phyloP scores from a whole-genome alignment of 139 green algal species.

The Chlorella sorokiniana region DNA sequence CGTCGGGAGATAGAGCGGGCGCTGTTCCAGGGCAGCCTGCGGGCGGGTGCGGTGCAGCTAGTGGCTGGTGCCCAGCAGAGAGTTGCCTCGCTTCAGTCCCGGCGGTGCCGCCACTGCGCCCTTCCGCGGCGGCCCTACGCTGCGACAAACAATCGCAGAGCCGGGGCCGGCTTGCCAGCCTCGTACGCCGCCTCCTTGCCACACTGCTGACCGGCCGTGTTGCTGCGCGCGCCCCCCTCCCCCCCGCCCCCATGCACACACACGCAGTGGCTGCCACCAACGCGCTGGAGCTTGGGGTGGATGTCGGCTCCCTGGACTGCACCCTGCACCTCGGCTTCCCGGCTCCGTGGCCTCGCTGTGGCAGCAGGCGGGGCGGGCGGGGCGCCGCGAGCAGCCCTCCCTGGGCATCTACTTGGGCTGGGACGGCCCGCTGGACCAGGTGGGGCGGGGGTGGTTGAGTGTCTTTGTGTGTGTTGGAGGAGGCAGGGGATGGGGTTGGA shows the following conservation, averaged over 20 bases:
- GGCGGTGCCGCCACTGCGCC: too few species aligned
- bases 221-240: background rate
- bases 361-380: constrained; percentile 93
- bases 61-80: too few species aligned
- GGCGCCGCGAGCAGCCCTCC: constrained; percentile 74
- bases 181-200: background rate
- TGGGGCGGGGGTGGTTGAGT: background rate
- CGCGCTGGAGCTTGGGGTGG: constrained; percentile 94
- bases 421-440: constrained; percentile 92
- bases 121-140: too few species aligned
- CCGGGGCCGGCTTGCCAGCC: too few species aligned
- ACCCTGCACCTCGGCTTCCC: constrained; percentile 91
- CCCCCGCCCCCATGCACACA: too few species aligned
- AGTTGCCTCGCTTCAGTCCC: too few species aligned
- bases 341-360: constrained; percentile 84
- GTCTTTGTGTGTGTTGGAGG: background rate
- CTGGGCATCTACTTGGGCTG: constrained; percentile 89
- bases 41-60: constrained; percentile 20
- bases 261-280: constrained; percentile 90
- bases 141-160: too few species aligned
- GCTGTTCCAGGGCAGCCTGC: constrained; percentile 64
- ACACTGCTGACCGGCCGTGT: background rate
- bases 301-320: constrained; percentile 94
- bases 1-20: constrained; percentile 73
- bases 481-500: background rate